These are phyloP conservation scores for Cryptosporidium canis DNA, from an alignment of 169 alveolate genomes.

Conservation along the genomic window DNA sequence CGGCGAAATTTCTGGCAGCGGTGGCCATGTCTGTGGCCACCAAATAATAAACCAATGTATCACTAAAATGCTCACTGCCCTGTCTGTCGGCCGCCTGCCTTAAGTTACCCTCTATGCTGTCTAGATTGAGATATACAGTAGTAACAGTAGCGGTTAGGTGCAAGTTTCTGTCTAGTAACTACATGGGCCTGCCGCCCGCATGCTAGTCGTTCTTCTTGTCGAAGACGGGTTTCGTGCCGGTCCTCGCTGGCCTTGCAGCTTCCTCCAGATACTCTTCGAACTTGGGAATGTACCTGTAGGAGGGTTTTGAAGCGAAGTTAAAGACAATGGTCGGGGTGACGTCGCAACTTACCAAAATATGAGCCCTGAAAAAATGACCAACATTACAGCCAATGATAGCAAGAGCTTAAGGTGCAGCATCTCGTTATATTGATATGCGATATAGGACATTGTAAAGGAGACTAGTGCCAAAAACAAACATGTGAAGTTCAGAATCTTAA, in stretches of 20 bases:
- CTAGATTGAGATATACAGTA: too few relatives aligned
- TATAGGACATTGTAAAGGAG: conserved; percentile 41
- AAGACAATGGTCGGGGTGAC: too few relatives aligned
- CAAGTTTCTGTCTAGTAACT: too few relatives aligned
- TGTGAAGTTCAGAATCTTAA: conserved; percentile 21
- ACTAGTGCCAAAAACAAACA: conserved; percentile 41
- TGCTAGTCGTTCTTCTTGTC: background rate
- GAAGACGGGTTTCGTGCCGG: too few relatives aligned
- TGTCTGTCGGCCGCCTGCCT: background rate
- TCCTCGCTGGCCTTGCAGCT: background rate
- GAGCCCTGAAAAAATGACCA: conserved; percentile 17
- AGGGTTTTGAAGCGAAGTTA: background rate
- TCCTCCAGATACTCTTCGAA: conserved; percentile 25
- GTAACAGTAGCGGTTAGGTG: too few relatives aligned
- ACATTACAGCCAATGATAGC: conserved; percentile 1
- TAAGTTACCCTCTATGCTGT: too few relatives aligned
- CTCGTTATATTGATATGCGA: conserved; percentile 53
- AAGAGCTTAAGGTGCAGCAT: conserved; percentile 29
- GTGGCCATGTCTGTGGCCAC: conserved; percentile 79
- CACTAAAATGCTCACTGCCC: background rate
- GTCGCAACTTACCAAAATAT: conserved; percentile 59
- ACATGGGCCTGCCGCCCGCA: too few relatives aligned
- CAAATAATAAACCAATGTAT: conserved; percentile 60
- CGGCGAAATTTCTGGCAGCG: conserved; percentile 94
- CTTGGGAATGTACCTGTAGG: conserved; percentile 48